Evolutionary conservation across 495 filamentous ascomycete species (phyloP).

Genomic region (Cryomyces antarcticus): DNA sequence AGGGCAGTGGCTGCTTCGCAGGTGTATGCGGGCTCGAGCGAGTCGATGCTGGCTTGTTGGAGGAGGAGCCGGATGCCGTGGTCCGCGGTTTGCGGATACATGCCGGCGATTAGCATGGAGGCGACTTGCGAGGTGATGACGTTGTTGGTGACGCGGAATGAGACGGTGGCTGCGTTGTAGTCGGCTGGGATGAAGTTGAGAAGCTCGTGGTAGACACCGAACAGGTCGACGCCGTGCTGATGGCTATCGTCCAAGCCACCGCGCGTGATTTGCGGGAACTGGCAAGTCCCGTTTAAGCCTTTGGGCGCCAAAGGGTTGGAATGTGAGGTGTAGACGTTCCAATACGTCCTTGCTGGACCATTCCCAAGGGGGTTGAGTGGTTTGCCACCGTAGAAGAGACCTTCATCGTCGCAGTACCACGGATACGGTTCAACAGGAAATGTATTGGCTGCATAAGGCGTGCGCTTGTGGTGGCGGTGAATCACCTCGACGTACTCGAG

Average conservation of each 20-base stretch:
- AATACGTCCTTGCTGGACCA: slow-evolving; percentile 27
- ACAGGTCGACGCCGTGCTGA: slow-evolving; percentile 45
- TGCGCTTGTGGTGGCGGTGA: slow-evolving; percentile 55
- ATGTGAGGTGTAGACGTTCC: slow-evolving; percentile 31
- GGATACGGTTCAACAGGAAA: slow-evolving; percentile 42
- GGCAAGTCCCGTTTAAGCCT: slow-evolving; percentile 42
- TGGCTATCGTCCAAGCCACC: slow-evolving; percentile 42
- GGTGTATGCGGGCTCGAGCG: slow-evolving; percentile 40
- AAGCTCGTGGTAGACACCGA: slow-evolving; percentile 38
- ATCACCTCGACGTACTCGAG: slow-evolving; percentile 53
- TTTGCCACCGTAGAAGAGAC: slow-evolving; percentile 38
- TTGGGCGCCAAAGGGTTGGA: slow-evolving; percentile 36
- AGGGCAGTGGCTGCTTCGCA: slow-evolving; percentile 28
- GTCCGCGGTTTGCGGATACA: slow-evolving; percentile 22
- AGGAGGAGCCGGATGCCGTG: slow-evolving; percentile 20
- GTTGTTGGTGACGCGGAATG: slow-evolving; percentile 47
- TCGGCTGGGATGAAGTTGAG: slow-evolving; percentile 34
- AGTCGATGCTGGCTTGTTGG: slow-evolving; percentile 34
- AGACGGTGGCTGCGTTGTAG: slow-evolving; percentile 19
- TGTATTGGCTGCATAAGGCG: slow-evolving; percentile 44
- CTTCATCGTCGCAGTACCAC: slow-evolving; percentile 44
- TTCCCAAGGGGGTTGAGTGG: slow-evolving; percentile 21
- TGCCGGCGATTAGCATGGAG: slow-evolving; percentile 39
- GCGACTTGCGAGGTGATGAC: slow-evolving; percentile 52
- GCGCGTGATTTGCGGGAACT: slow-evolving; percentile 50